A percentile compares a stretch with the other conserved stretches of the same genome.
Evolutionary conservation across 1,284 basidiomycete genomes (phyloP).

Genomic region (Sanghuangporus sanghuang): DNA sequence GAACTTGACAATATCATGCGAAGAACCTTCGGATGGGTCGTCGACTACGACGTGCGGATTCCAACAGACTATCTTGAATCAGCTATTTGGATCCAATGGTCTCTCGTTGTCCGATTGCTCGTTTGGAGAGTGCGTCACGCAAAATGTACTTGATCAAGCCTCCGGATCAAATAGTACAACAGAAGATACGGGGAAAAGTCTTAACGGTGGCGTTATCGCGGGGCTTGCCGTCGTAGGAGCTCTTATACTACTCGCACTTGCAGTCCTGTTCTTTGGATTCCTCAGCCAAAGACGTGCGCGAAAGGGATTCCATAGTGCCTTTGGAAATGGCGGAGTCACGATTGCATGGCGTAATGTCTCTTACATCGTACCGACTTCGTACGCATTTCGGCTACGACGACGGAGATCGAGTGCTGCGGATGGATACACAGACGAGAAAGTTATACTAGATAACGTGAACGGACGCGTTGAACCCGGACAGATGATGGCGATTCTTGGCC

Average conservation of each 20-base stretch:
- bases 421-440: slow-evolving; percentile 42
- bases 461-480: slow-evolving; percentile 72
- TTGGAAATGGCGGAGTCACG: slow-evolving; percentile 44
- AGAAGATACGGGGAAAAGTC: slow-evolving; percentile 31
- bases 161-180: slow-evolving; percentile 29
- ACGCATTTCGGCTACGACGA: slow-evolving; percentile 17
- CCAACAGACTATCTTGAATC: slow-evolving; percentile 60
- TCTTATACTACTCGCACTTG: slow-evolving; percentile 53
- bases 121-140: slow-evolving; percentile 84
- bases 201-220: slow-evolving; percentile 80
- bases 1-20: slow-evolving; percentile 64
- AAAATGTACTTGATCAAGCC: slow-evolving; percentile 63
- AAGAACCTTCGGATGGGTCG: slow-evolving; percentile 37
- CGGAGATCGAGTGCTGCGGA: neutral
- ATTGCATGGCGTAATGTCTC: slow-evolving; percentile 69
- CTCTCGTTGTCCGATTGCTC: slow-evolving; percentile 65
- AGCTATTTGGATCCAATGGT: slow-evolving; percentile 68
- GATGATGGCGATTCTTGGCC: slow-evolving; percentile 84
- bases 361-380: slow-evolving; percentile 49
- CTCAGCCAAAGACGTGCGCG: slow-evolving; percentile 57
- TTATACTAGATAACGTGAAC: slow-evolving; percentile 66
- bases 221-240: slow-evolving; percentile 79
- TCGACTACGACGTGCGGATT: slow-evolving; percentile 65
- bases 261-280: slow-evolving; percentile 57
- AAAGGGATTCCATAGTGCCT: slow-evolving; percentile 24